These are phyloP conservation scores for Fusarium drepaniforme DNA, from an alignment of 2,329 filamentous ascomycete genomes.

Conservation along the genomic window DNA sequence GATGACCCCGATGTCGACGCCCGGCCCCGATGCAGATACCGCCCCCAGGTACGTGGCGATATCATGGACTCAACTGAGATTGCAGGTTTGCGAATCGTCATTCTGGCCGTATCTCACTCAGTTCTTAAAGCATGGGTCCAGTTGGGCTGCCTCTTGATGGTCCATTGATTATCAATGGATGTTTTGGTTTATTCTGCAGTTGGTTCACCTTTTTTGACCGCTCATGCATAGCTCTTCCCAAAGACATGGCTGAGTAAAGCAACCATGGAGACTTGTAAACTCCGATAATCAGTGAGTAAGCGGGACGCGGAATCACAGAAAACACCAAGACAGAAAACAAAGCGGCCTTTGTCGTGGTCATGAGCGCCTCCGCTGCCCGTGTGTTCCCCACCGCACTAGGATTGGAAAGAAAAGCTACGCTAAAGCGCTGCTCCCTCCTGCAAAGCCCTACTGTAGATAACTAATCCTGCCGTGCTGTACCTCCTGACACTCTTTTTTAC, in stretches of 20 bases:
- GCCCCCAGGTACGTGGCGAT: slow-evolving; percentile 19
- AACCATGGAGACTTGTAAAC: slow-evolving; percentile 1
- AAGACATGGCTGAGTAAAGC: slow-evolving; percentile 17
- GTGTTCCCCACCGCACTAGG: slow-evolving; percentile 17
- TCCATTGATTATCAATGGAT: background rate
- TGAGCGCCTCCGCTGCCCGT: slow-evolving; percentile 10
- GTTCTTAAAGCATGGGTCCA: slow-evolving; percentile 23
- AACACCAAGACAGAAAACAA: background rate
- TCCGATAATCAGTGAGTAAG: slow-evolving; percentile 23
- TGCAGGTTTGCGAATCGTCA: slow-evolving; percentile 12
- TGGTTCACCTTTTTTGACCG: background rate
- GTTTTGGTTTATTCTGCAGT: background rate
- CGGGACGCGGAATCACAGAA: slow-evolving; percentile 23
- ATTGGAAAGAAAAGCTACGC: slow-evolving; percentile 1
- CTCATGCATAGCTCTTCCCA: background rate
- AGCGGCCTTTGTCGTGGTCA: slow-evolving; percentile 15
- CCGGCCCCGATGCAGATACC: slow-evolving; percentile 30
- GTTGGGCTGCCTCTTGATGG: background rate
- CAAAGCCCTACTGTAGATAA: background rate
- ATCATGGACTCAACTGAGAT: slow-evolving; percentile 11
- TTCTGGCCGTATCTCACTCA: slow-evolving; percentile 15
- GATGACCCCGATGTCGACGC: slow-evolving; percentile 9
- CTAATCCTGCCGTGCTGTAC: slow-evolving; percentile 1
- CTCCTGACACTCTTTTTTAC: background rate
- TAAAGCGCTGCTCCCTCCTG: background rate